Evolutionary conservation across 1,284 basidiomycete species (phyloP), one percentile per base, ranked within the genome.

Genomic region (Salmacisia buchloeana): DNA sequence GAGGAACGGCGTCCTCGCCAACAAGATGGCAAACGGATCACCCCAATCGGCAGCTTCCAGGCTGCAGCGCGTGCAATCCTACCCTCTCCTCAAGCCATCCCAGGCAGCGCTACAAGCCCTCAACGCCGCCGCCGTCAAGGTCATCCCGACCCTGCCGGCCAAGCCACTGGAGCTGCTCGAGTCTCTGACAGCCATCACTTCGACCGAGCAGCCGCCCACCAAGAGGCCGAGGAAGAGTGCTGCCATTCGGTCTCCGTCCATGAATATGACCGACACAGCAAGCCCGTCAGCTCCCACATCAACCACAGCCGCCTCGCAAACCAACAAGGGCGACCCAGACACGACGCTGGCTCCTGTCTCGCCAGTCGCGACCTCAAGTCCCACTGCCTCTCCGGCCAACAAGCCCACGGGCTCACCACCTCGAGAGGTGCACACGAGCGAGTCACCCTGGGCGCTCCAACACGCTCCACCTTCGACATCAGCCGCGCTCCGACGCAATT

Each of bases 401-500:
- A 25, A 52, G 29, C 36, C 9, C 9, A 9, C 9, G 18, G 10
- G 18, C 9, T 18, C 9, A 15, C 39, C 18, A 4, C 39, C 18
- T 5, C 39, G 23, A 43, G 3, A 15, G 39, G 18, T 54, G 29
- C 27, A 18, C 49, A 54, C 29, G 18, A 54, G 27, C 12, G 27
- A 54, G 29, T 54, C 49, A n/a, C 49, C 49, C 0, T 54, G 49
- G 49, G 49, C 29, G n/a, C n/a, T n/a, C 27, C 49, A 29, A 18
- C 18, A 25, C 29, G 25, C 12, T 6, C 49, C 49, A 54, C 49
- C 49, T n/a, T 31, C 49, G 3, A 31, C 31, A 27, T 54, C 49
- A 3, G 3, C 21, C 15, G 49, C 49, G 13, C 49, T 54, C 58
- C 68, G 71, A 21, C 65, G 64, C 62, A 67, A 70, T 39, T 64